Conservation (phyloP, 1,284 basidiomycete species). For the Leccinum pachyderme region DNA sequence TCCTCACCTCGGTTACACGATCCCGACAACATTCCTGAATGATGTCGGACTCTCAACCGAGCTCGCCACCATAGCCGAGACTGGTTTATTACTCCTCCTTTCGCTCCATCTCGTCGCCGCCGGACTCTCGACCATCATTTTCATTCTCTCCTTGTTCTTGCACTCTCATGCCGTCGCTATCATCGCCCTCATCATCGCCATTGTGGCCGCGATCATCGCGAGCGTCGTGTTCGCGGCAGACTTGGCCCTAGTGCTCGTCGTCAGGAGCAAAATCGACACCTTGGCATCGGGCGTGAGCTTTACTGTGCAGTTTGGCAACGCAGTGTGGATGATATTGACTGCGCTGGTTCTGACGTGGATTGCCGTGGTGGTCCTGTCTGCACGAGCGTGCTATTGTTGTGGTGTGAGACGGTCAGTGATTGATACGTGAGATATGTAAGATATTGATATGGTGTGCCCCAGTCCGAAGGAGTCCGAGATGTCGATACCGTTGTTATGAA, state of each 20-base stretch:
- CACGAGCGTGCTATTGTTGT: conserved; percentile 66
- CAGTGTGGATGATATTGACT: conserved; percentile 64
- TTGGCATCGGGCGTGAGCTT: conserved; percentile 43
- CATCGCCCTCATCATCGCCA: conserved; percentile 53
- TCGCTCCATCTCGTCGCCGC: conserved; percentile 64
- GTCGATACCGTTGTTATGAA: background rate
- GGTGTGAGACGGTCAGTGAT: conserved; percentile 46
- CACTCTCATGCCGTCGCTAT: conserved; percentile 55
- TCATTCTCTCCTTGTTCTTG: conserved; percentile 56
- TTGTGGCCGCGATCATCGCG: conserved; percentile 53
- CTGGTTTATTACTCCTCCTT: conserved; percentile 56
- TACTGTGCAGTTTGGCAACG: conserved; percentile 59
- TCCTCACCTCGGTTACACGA: conserved; percentile 55
- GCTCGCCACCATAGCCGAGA: conserved; percentile 46
- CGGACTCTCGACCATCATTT: conserved; percentile 52
- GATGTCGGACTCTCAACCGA: conserved; percentile 44
- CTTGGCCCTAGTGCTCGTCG: conserved; percentile 55
- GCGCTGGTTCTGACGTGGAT: conserved; percentile 57
- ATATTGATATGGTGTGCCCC: conserved; percentile 10
- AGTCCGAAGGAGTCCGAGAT: conserved; percentile 12
- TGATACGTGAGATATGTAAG: background rate
- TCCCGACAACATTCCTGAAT: conserved; percentile 41
- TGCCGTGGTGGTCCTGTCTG: conserved; percentile 56
- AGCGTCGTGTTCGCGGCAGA: conserved; percentile 59
- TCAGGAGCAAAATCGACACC: conserved; percentile 42